Conservation (phyloP, 164 flowering plant genomes). For the Umbilicus rupestris region DNA sequence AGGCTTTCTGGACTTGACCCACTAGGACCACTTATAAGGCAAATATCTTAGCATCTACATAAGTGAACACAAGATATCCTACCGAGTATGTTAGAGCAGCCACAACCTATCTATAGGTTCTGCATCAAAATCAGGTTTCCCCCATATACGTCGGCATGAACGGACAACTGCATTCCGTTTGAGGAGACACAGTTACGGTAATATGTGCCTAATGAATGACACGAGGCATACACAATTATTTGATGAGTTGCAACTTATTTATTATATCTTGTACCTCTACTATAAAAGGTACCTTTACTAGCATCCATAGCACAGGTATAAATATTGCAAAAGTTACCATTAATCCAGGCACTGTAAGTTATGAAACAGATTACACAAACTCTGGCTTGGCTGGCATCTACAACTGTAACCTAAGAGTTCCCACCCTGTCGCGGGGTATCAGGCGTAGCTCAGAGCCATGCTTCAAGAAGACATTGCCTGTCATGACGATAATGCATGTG, state of each 20-base stretch:
- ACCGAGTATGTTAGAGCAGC: background rate
- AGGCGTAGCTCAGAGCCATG: constrained; percentile 92
- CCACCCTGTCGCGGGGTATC: constrained; percentile 98
- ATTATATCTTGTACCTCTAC: background rate
- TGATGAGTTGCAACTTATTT: background rate
- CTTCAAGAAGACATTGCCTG: constrained; percentile 93
- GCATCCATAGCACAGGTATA: background rate
- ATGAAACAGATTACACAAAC: constrained; percentile 2
- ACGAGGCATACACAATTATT: background rate
- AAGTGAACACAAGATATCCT: background rate
- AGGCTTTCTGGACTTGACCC: no score
- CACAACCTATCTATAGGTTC: background rate
- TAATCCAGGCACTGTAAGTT: background rate
- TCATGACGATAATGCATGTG: constrained; percentile 6
- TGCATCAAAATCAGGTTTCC: background rate
- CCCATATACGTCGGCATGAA: background rate
- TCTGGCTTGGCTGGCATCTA: background rate
- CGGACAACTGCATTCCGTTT: background rate
- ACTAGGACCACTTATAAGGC: no score
- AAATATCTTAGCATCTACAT: no score
- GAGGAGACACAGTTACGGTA: background rate
- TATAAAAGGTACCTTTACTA: background rate
- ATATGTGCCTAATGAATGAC: background rate
- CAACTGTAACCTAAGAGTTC: constrained; percentile 22
- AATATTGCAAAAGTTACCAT: background rate